Base-by-base conservation (phyloP, 495 filamentous ascomycete species). In the Usnea hakonensis region DNA sequence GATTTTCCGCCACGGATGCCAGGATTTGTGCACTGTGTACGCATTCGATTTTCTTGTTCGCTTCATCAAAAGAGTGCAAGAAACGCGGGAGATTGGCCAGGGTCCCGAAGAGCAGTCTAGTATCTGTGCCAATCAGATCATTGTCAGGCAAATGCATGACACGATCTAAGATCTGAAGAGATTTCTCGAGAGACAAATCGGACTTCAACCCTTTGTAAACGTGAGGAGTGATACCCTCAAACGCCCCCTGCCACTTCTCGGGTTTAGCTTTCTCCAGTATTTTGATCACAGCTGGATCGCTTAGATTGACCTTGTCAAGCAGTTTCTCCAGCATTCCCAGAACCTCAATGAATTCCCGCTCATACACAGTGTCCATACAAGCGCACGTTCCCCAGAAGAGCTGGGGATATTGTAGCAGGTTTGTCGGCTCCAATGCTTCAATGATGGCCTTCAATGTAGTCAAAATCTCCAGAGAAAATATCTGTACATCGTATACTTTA, bases 371-470 rank as follows among this genome's bases (percentile, higher is more conserved):
- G 70, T 97, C 90, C 43, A 97, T 77, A 70, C 94, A 97, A 33
- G 94, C 93, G 69, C 91, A 96, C 3, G 90, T 95, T 2, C 93
- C 93, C 94, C 94, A 99, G 75, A 97, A 99, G 2, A 97, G 76
- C 67, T 97, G 91, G 9, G 94, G 92, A 64, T 93, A 96, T 40
- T 87, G 85, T 46, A 96, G 65, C 17, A 99, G 79, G 72, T 94
- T 88, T 26, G 85, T 77, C 4, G 87, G 80, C n/a, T 90, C 85
- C 26, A 96, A 77, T 32, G 90, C 90, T 61, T 83, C 82, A 61
- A 97, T 94, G 59, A 97, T 87, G 0, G 91, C 90, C 62, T 92
- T 90, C 50, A 99, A 72, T 0, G 94, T 97, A 1, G 91, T 96
- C 32, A 99, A 77, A 68, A 97, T 96, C 69, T 99, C 94, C 87